Conservation (phyloP, 805 yeast genomes). For the Candida insectalens region DNA sequence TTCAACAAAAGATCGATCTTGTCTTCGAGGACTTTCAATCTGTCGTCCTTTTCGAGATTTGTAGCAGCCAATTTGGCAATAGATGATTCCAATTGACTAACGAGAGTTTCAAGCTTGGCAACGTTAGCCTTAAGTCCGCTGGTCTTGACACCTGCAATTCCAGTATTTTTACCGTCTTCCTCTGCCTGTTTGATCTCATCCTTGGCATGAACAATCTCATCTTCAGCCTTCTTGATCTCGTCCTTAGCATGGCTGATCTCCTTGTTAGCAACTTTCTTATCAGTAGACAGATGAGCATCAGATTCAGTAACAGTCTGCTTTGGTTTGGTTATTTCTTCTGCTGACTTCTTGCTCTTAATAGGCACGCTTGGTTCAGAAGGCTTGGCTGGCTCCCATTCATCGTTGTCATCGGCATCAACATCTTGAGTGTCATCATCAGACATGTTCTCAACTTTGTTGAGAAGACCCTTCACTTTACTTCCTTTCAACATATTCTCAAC, state of each 20-base stretch:
- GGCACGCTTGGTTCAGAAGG: background rate
- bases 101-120: slow-evolving; percentile 53
- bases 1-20: slow-evolving; percentile 51
- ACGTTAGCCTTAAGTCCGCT: slow-evolving; percentile 63
- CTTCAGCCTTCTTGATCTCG: slow-evolving; percentile 9
- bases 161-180: slow-evolving; percentile 11
- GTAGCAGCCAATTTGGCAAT: slow-evolving; percentile 41
- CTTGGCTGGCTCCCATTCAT: slow-evolving; percentile 19
- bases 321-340: slow-evolving; percentile 3
- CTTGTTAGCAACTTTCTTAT: background rate
- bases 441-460: slow-evolving; percentile 33
- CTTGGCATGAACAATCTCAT: slow-evolving; percentile 7
- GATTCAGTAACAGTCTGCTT: slow-evolving; percentile 2
- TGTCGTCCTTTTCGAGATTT: slow-evolving; percentile 57
- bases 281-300: slow-evolving; percentile 4
- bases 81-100: slow-evolving; percentile 45
- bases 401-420: slow-evolving; percentile 19
- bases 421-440: slow-evolving; percentile 31
- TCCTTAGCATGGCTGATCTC: background rate
- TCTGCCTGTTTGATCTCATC: slow-evolving; percentile 8
- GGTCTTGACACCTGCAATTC: slow-evolving; percentile 29
- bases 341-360: background rate
- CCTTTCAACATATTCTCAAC: slow-evolving; percentile 40
- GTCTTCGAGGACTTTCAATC: slow-evolving; percentile 45
- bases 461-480: slow-evolving; percentile 35